Base-by-base conservation (phyloP, 345 rosid genomes). In the Populus alba region DNA sequence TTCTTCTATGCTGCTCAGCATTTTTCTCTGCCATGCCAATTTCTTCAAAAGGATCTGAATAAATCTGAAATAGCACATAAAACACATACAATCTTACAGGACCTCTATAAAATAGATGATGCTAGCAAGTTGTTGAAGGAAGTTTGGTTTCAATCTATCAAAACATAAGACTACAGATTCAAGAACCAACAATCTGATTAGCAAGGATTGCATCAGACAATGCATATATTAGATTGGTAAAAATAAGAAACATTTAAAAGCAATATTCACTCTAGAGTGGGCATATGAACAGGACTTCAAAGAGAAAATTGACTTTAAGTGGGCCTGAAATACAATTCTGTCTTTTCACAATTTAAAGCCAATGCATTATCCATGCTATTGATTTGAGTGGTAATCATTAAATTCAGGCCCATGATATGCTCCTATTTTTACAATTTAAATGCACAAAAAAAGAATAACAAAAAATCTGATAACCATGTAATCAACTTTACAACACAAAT, bases 1-100 rank as follows among this genome's bases (percentile, higher is more conserved):
- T 96, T 86, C 95, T 89, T 85, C 99, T 88, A 77, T 92, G 98
- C 83, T 79, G 83, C 72, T 96, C 95, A 51, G 94, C 97, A 87
- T 86, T 91, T 77, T 73, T 86, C 82, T 90, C 95, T 22, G 91
- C 85, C 78, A 81, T 81, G 71, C 93, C 95, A 72, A 94, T 87
- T 68, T 92, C 97, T 86, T 94, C 99, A 87, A 95, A 92, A 66
- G 97, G 97, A 84, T 96, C 98, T 71, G 88, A 74, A 82, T 87
- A 88, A 85, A 88, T 79, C 98, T 93, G 83, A 70, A 75, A 57
- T 66, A 12, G 66, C 18, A 65, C 15, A n/a, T 47, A 47, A 1
- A 59, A 70, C 45, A 10, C 70, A 66, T 61, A 27, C 33, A 80
- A 45, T 37, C 57, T 61, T 39, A 73, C 43, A 39, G 75, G 47